Conservation (phyloP, 1,284 basidiomycete species). For the Cryptococcus maquisensis region DNA sequence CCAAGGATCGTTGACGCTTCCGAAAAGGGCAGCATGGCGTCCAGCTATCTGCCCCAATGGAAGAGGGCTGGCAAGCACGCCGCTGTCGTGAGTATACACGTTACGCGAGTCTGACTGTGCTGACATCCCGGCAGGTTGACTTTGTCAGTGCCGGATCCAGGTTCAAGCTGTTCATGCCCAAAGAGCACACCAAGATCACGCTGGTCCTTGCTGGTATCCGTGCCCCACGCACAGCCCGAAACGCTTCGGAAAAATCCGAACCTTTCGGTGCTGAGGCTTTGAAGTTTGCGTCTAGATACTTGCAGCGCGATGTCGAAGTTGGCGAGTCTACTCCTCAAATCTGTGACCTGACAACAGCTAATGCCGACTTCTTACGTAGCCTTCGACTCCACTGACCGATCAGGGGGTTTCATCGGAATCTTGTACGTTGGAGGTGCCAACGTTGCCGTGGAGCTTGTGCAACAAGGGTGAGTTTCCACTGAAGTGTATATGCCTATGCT, state of each 20-base stretch:
- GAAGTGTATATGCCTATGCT: background rate
- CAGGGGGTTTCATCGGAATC: constrained; percentile 90
- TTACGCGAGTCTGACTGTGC: background rate
- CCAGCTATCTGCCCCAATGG: constrained; percentile 82
- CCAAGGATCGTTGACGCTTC: constrained; percentile 80
- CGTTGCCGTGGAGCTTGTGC: constrained; percentile 74
- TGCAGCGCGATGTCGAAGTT: constrained; percentile 95
- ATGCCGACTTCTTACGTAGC: constrained; percentile 41
- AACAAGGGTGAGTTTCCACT: constrained; percentile 58
- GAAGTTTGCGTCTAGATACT: constrained; percentile 74
- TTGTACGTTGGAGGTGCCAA: constrained; percentile 77
- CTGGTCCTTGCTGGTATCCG: constrained; percentile 82
- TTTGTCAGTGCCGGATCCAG: constrained; percentile 89
- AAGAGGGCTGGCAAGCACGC: constrained; percentile 80
- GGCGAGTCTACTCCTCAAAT: constrained; percentile 31
- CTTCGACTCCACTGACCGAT: constrained; percentile 85
- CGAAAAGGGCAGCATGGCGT: constrained; percentile 72
- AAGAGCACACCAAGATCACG: constrained; percentile 85
- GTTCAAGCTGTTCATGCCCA: constrained; percentile 88
- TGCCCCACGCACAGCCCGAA: constrained; percentile 74
- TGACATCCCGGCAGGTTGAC: constrained; percentile 55
- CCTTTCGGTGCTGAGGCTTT: constrained; percentile 80
- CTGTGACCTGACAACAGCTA: background rate
- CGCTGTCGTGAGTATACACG: constrained; percentile 56
- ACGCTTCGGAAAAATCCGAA: constrained; percentile 78